These are phyloP conservation scores for Pichia scutulata DNA, from an alignment of 805 yeast genomes.

Conservation along the genomic window DNA sequence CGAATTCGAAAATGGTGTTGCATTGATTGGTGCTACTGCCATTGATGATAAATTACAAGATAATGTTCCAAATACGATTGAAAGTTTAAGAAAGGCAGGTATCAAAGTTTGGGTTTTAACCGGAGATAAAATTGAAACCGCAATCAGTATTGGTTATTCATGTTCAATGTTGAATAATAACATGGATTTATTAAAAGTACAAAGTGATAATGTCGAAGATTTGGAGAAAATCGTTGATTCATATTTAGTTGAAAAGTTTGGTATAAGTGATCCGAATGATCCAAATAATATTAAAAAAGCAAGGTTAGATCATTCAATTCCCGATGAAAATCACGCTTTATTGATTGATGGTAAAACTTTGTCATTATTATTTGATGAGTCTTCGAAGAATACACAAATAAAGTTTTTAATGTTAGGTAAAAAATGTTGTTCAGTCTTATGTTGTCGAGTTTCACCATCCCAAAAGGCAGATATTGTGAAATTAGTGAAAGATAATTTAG, in stretches of 20 bases:
- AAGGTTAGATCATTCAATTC: slow-evolving; percentile 55
- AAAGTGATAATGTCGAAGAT: slow-evolving; percentile 19
- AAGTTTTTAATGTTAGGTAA: slow-evolving; percentile 67
- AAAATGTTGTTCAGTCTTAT: slow-evolving; percentile 68
- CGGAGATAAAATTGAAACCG: slow-evolving; percentile 79
- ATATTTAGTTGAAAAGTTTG: slow-evolving; percentile 17
- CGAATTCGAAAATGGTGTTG: slow-evolving; percentile 50
- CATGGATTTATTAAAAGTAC: slow-evolving; percentile 63
- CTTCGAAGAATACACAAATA: slow-evolving; percentile 28
- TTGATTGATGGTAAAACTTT: slow-evolving; percentile 68
- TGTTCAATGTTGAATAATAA: slow-evolving; percentile 61
- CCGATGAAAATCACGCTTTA: slow-evolving; percentile 48
- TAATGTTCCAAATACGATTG: slow-evolving; percentile 71
- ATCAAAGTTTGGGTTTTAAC: slow-evolving; percentile 79
- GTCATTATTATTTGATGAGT: slow-evolving; percentile 19
- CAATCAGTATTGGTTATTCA: slow-evolving; percentile 75
- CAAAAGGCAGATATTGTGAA: slow-evolving; percentile 73
- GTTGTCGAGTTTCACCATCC: slow-evolving; percentile 80
- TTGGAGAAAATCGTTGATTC: slow-evolving; percentile 8
- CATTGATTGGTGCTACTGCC: slow-evolving; percentile 69
- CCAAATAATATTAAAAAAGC: slow-evolving; percentile 42
- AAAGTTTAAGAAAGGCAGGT: slow-evolving; percentile 60
- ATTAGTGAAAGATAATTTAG: slow-evolving; percentile 53
- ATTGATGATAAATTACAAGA: slow-evolving; percentile 73
- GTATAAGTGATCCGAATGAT: not conserved